Base-by-base conservation (phyloP, 352 stramenopile genomes). In the Phytophthora chlamydospora region DNA sequence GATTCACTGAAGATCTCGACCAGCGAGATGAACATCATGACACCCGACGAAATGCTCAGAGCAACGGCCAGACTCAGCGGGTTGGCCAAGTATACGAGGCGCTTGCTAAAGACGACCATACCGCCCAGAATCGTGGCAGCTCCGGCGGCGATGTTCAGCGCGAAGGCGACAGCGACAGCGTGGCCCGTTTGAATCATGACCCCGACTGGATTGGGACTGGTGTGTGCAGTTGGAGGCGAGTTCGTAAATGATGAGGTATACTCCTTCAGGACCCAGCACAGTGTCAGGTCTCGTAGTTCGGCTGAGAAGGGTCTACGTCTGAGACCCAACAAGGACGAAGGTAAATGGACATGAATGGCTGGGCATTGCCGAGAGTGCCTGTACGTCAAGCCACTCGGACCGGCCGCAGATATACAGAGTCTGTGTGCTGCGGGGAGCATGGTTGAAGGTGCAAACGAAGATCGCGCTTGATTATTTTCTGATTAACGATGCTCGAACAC, bases 1-100 rank as follows among this genome's bases (percentile, higher is more conserved):
- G 53, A 61, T 24, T 61, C 53, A 42, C 53, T 33, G 33, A 61
- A 61, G 33, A 61, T 61, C 6, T 61, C 53, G 10, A 58, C 50
- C 50, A 58, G 34, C 17, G 52, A 60, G 32, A 60, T 60, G 33
- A 61, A 61, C 52, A 61, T 38, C 52, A 61, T 61, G 13, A 61
- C 52, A 13, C 52, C 52, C 3, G 52, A 61, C 47, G 47, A 55
- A 9, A 55, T 55, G 35, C 47, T 55, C 27, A 55, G 35, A 10
- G 47, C 47, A 10, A 61, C 52, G 12, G 52, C 52, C 41, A 61
- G 21, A 45, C 52, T 61, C 19, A 61, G 19, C 31, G 52, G 52
- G 41, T 61, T 61, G 32, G 40, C 52, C 32, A 61, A 13, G 32
- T 61, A 61, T 29, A 61, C 52, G 11, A 61, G 52, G 21, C 52